phyloP scores from a whole-genome alignment of 805 yeast species.

The Cyberlindnera sargentensis region DNA sequence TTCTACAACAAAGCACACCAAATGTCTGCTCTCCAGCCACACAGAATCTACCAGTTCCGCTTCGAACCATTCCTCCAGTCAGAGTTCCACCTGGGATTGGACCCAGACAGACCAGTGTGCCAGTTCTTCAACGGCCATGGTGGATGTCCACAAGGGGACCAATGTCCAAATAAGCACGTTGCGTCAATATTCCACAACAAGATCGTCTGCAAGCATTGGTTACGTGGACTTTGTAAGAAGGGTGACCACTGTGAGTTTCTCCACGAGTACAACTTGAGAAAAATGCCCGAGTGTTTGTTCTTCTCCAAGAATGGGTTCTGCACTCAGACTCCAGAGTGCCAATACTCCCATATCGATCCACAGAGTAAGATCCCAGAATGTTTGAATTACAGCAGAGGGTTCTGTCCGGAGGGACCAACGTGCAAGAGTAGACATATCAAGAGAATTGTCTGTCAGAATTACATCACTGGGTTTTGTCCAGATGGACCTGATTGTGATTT shows the following conservation, averaged over 20 bases:
- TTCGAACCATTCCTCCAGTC: conserved; percentile 79
- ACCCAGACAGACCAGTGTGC: conserved; percentile 87
- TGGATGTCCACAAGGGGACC: conserved; percentile 80
- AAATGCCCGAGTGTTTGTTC: conserved; percentile 95
- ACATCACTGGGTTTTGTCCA: conserved; percentile 89
- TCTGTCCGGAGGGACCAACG: conserved; percentile 85
- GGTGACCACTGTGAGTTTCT: conserved; percentile 94
- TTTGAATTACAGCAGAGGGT: conserved; percentile 75
- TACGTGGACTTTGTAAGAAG: conserved; percentile 93
- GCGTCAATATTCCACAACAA: conserved; percentile 58
- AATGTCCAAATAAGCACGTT: conserved; percentile 83
- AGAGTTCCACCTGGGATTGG: conserved; percentile 76
- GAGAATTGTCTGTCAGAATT: conserved; percentile 69
- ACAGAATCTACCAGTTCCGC: conserved; percentile 41
- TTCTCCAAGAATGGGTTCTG: conserved; percentile 77
- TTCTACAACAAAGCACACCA: neutral
- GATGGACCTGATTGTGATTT: conserved; percentile 64
- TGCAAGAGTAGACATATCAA: conserved; percentile 79
- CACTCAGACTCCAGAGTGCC: conserved; percentile 90
- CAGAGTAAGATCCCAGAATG: conserved; percentile 85
- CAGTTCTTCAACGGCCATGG: conserved; percentile 58
- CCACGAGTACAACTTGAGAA: conserved; percentile 88
- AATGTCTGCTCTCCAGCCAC: conserved; percentile 34
- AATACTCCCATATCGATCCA: conserved; percentile 88
- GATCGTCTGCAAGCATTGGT: conserved; percentile 97